Base-by-base conservation (phyloP, 1,139 yeast genomes). In the Saccharomyces hybrid region DNA sequence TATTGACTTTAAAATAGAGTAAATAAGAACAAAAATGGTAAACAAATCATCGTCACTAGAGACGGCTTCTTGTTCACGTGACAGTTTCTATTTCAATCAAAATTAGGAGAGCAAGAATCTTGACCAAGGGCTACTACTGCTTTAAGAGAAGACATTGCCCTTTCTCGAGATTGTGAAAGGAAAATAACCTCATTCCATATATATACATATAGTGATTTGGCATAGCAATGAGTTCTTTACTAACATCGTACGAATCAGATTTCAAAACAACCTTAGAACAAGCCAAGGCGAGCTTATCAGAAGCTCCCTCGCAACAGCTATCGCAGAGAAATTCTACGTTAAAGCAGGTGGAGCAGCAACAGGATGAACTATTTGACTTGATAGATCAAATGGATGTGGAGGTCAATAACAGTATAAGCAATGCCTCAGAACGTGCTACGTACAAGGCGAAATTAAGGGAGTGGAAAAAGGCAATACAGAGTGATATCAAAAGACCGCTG, bases 381-480 rank as follows among this genome's bases (percentile, higher is more conserved):
- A 26, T 69, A 23, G 71, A 70, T 31, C 71, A 68, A 51, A 66
- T 70, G 64, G 71, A 68, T n/a, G 59, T 70, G 14, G 73, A 70
- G 51, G 60, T 67, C 2, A 66, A 64, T 44, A 65, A 63, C 51
- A 58, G 61, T 29, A 54, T 63, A n/a, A 44, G 58, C 6, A 60
- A 58, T 42, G 54, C 59, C 2, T 59, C 56, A 46, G 65, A 61
- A 23, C 62, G 65, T 46, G 67, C 67, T 9, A 50, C 47, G 19
- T 63, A 58, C 48, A 66, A 63, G 55, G 55, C 69, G 1, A 63
- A 63, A 50, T 49, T 69, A 31, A 62, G 71, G 44, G 68, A 62
- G 13, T 66, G 62, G 54, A 63, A 62, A 53, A 61, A 58, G 41
- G 60, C 60, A 31, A 58, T 67, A 5, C 63, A 62, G 27, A 52